A percentile compares a stretch with the other conserved stretches of the same genome.
These are phyloP conservation scores for Ormosia emarginata DNA, from an alignment of 306 rosid species.

Conservation along the genomic window DNA sequence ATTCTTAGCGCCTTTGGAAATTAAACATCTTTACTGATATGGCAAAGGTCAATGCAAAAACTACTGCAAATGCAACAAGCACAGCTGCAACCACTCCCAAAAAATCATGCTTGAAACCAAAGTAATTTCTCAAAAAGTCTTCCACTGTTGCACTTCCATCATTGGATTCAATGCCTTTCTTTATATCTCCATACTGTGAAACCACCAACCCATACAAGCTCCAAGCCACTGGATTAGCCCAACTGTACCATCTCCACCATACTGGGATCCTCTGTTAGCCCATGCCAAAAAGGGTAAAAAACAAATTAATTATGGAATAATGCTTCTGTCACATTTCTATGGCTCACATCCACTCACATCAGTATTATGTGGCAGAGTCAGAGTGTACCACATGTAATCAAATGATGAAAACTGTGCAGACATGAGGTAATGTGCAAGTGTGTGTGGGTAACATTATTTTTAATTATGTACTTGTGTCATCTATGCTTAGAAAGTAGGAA, in stretches of 20 bases:
- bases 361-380: too few species aligned
- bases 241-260: conserved; percentile 67
- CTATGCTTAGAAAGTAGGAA: neutral
- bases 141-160: conserved; percentile 28
- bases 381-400: too few species aligned
- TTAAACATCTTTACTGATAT: conserved; percentile 31
- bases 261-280: conserved; percentile 48
- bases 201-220: conserved; percentile 59
- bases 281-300: neutral
- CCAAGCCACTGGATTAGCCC: conserved; percentile 56
- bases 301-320: too few species aligned
- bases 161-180: conserved; percentile 3
- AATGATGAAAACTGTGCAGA: too few species aligned
- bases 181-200: conserved; percentile 57
- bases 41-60: conserved; percentile 37
- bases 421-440: too few species aligned
- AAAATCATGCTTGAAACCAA: conserved; percentile 46
- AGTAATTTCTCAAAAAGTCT: conserved; percentile 35
- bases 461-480: neutral
- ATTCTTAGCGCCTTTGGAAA: conserved; percentile 35
- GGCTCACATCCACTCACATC: too few species aligned
- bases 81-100: conserved; percentile 42
- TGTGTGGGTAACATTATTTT: too few species aligned
- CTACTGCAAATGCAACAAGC: conserved; percentile 27
- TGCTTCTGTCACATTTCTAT: too few species aligned